Percentiles rank a stretch among this genome's conserved stretches.
Evolutionary conservation across 2,329 filamentous ascomycete genomes (phyloP).

Genomic region (Drechslerella dactyloides): DNA sequence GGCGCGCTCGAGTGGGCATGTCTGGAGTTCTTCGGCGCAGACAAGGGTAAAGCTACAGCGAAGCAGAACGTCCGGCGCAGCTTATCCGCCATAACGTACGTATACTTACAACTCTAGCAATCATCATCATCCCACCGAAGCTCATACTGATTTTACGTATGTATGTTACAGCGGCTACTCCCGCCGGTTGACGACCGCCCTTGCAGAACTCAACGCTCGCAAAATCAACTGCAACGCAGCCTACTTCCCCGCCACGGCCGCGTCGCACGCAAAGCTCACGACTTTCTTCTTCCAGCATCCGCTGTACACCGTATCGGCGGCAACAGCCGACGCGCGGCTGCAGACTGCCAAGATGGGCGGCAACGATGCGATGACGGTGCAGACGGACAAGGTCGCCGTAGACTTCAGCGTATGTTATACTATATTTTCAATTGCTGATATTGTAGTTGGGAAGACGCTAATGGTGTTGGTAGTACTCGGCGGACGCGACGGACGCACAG

Average conservation of each 20-base stretch:
- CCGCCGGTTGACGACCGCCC: slow-evolving; percentile 37
- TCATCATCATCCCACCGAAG: neutral
- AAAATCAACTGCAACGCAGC: slow-evolving; percentile 45
- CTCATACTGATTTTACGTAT: neutral
- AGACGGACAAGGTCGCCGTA: slow-evolving; percentile 42
- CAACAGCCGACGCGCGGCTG: slow-evolving; percentile 1
- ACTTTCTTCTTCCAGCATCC: slow-evolving; percentile 49
- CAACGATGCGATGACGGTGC: slow-evolving; percentile 36
- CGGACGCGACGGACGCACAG: slow-evolving; percentile 32
- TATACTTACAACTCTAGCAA: neutral
- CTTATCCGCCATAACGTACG: slow-evolving; percentile 37
- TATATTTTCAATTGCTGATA: too few relatives aligned
- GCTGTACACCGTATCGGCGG: slow-evolving; percentile 21
- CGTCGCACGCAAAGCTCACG: slow-evolving; percentile 38
- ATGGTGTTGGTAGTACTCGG: slow-evolving; percentile 34
- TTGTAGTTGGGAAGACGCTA: neutral
- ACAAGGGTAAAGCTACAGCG: slow-evolving; percentile 7
- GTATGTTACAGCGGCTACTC: slow-evolving; percentile 28
- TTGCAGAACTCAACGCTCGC: slow-evolving; percentile 36
- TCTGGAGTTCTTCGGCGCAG: slow-evolving; percentile 29
- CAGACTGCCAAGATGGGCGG: slow-evolving; percentile 9
- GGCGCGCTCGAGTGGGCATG: slow-evolving; percentile 29
- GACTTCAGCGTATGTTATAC: slow-evolving; percentile 45
- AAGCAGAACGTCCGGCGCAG: slow-evolving; percentile 27
- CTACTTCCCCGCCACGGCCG: slow-evolving; percentile 45